These are phyloP conservation scores for Ampelomyces quisqualis DNA, from an alignment of 2,329 filamentous ascomycete genomes.

Conservation along the genomic window DNA sequence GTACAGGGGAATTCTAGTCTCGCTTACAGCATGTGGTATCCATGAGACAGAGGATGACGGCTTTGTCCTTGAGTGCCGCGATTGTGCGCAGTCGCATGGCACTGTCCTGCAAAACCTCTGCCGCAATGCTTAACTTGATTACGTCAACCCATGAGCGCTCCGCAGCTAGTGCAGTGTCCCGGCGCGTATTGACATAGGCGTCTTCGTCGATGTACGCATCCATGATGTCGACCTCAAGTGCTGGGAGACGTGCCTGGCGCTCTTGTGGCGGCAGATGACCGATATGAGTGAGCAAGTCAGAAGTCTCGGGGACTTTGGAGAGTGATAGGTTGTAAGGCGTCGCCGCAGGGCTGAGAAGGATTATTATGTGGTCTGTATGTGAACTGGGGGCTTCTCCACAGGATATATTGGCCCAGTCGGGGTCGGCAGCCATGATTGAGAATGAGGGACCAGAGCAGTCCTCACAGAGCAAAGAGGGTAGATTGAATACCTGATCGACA, in stretches of 20 bases:
- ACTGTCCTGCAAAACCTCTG: background rate
- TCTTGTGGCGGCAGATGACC: background rate
- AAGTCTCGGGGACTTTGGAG: background rate
- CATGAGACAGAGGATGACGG: too few relatives aligned
- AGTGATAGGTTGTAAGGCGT: background rate
- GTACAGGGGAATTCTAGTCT: too few relatives aligned
- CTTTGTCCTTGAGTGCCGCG: too few relatives aligned
- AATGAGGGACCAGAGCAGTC: background rate
- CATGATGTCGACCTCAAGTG: background rate
- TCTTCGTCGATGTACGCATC: background rate
- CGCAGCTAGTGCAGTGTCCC: too few relatives aligned
- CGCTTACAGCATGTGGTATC: too few relatives aligned
- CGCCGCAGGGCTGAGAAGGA: slow-evolving; percentile 2
- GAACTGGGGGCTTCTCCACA: slow-evolving; percentile 1
- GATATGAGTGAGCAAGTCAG: too few relatives aligned
- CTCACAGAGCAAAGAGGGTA: too few relatives aligned
- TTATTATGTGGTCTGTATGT: slow-evolving; percentile 4
- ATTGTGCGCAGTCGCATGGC: too few relatives aligned
- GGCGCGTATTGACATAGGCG: too few relatives aligned
- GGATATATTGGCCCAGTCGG: slow-evolving; percentile 4
- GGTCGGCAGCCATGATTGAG: background rate
- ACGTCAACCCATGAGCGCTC: background rate
- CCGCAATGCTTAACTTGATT: background rate
- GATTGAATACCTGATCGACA: too few relatives aligned
- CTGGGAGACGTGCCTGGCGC: background rate